These are phyloP conservation scores for Ceratobasidium sp. DNA, from an alignment of 1,284 basidiomycete species.

Conservation along the genomic window DNA sequence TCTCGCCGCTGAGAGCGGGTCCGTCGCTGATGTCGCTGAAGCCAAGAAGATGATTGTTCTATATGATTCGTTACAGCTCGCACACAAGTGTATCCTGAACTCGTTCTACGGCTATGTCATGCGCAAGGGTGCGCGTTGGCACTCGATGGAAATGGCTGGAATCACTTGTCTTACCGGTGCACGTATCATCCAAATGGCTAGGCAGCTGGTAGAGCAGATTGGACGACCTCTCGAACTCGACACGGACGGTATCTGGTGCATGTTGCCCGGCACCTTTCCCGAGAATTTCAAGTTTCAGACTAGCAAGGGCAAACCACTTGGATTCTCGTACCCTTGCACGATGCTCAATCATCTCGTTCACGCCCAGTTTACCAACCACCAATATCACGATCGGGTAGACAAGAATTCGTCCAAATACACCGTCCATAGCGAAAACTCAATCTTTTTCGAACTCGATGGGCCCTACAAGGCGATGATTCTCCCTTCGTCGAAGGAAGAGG, in stretches of 20 bases:
- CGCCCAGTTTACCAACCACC: slow-evolving; percentile 95
- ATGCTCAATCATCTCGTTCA: slow-evolving; percentile 99
- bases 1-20: slow-evolving; percentile 68
- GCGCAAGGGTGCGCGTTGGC: slow-evolving; percentile 99
- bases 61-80: slow-evolving; percentile 99
- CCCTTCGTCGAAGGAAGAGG: slow-evolving; percentile 98
- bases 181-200: slow-evolving; percentile 99
- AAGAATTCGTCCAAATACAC: slow-evolving; percentile 83
- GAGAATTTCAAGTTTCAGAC: slow-evolving; percentile 98
- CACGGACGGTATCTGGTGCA: slow-evolving; percentile 99
- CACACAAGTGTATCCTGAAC: slow-evolving; percentile 99
- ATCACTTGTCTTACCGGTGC: slow-evolving; percentile 99
- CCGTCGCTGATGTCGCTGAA: slow-evolving; percentile 89
- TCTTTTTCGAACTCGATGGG: slow-evolving; percentile 99
- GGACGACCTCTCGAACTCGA: slow-evolving; percentile 97
- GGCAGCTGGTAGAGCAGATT: slow-evolving; percentile 95
- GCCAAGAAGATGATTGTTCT: slow-evolving; percentile 99
- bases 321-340: slow-evolving; percentile 98
- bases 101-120: slow-evolving; percentile 99
- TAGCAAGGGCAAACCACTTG: slow-evolving; percentile 83
- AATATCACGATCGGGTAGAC: slow-evolving; percentile 91
- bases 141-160: slow-evolving; percentile 99
- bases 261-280: slow-evolving; percentile 97
- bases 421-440: slow-evolving; percentile 97
- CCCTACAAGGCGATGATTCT: slow-evolving; percentile 99